Evolutionary conservation across 202 grass and related monocot species (phyloP).

Genomic region (Musa balbisiana): DNA sequence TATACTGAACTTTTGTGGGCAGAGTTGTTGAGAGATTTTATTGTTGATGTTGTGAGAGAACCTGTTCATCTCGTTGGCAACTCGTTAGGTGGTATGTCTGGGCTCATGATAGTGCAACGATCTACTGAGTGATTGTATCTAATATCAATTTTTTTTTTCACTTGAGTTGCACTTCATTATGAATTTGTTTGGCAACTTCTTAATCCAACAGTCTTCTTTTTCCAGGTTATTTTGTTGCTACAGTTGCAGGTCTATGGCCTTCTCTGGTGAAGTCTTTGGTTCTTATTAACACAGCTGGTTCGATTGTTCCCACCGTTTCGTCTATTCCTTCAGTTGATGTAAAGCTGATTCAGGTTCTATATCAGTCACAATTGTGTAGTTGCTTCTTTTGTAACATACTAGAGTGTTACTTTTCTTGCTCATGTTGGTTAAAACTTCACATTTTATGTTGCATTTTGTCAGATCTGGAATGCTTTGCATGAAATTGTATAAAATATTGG

Average conservation of each 20-base stretch:
- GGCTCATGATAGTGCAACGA: slow-evolving; percentile 10
- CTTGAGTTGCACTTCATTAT: slow-evolving; percentile 3
- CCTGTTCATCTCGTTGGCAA: slow-evolving; percentile 90
- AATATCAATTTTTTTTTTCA: too few relatives aligned
- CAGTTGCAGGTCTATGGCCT: slow-evolving; percentile 71
- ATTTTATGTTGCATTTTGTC: not conserved
- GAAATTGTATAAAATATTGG: not conserved
- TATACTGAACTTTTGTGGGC: slow-evolving; percentile 89
- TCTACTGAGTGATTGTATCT: too few relatives aligned
- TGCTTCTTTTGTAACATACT: not conserved
- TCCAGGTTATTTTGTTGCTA: slow-evolving; percentile 71
- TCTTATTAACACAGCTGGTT: slow-evolving; percentile 87
- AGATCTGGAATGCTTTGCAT: not conserved
- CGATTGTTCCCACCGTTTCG: slow-evolving; percentile 64
- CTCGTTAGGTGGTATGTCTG: slow-evolving; percentile 76
- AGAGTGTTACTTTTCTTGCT: not conserved
- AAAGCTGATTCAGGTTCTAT: slow-evolving; percentile 25
- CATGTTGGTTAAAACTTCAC: not conserved
- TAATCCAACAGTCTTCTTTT: slow-evolving; percentile 8
- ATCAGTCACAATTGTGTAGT: slow-evolving; percentile 16
- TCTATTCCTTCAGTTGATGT: slow-evolving; percentile 61
- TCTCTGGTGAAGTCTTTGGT: slow-evolving; percentile 73
- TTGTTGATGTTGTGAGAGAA: slow-evolving; percentile 65
- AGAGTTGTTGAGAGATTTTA: slow-evolving; percentile 77
- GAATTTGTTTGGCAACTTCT: slow-evolving; percentile 9